Percentiles rank a stretch among this genome's conserved stretches.
Conservation (phyloP, 768 basidiomycete genomes). For the Agaricus sinodeliciosus region DNA sequence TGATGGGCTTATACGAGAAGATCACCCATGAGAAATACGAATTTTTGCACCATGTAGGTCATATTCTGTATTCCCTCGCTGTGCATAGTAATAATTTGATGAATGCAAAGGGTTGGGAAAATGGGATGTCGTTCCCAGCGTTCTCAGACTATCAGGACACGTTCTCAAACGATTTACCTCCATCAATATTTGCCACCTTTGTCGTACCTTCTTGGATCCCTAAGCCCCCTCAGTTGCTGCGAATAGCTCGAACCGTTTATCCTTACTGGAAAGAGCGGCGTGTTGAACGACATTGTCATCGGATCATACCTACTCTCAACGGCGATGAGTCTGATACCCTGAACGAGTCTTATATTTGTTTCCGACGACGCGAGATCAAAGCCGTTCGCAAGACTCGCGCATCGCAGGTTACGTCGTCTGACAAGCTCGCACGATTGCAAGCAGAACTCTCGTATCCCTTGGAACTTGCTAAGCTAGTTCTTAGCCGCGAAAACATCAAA, state of each 20-base stretch:
- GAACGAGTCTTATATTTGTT: slow-evolving; percentile 95
- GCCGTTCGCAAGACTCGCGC: slow-evolving; percentile 91
- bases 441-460: slow-evolving; percentile 66
- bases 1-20: slow-evolving; percentile 93
- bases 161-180: slow-evolving; percentile 52
- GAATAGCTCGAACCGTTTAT: slow-evolving; percentile 70
- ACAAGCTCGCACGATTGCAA: slow-evolving; percentile 80
- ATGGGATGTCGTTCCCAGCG: slow-evolving; percentile 62
- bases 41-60: slow-evolving; percentile 81
- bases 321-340: slow-evolving; percentile 85
- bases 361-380: slow-evolving; percentile 92
- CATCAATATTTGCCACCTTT: slow-evolving; percentile 65
- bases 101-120: slow-evolving; percentile 47
- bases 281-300: slow-evolving; percentile 69
- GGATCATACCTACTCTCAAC: slow-evolving; percentile 84
- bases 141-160: slow-evolving; percentile 69
- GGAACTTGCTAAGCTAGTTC: slow-evolving; percentile 63
- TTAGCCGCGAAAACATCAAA: slow-evolving; percentile 73
- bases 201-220: slow-evolving; percentile 66
- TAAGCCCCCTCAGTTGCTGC: slow-evolving; percentile 49
- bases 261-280: slow-evolving; percentile 89
- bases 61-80: background rate
- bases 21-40: slow-evolving; percentile 86
- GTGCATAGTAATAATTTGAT: background rate
- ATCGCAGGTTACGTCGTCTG: slow-evolving; percentile 82